Base-by-base conservation (phyloP, 225 moss, liverwort and hornwort genomes). In the Bryum argenteum region DNA sequence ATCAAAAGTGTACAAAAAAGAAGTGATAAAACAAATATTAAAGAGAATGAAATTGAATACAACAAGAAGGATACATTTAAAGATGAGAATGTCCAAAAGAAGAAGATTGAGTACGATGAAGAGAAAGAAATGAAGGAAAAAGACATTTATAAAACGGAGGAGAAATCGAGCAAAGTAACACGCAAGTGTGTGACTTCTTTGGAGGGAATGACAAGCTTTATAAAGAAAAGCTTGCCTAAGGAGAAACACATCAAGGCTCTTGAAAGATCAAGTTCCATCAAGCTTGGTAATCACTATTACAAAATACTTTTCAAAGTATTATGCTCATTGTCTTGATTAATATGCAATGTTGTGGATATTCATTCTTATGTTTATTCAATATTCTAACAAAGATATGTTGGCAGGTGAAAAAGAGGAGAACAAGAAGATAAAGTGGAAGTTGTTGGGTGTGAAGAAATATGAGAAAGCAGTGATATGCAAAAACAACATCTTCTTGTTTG, bases 141-240 rank as follows among this genome's bases (percentile, higher is more conserved):
- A 6, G 9, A 63, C 0, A 22, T 9, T 2, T 41, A 58, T 2
- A 13, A 21, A n/a, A 43, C 0, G 24, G 57, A 66, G 17, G 47
- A 73, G 11, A 33, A 60, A 61, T 47, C 11, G 2, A 54, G 60
- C 11, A 72, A 72, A 11, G 75, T 69, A 23, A 45, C 33, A 2
- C 12, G 12, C 52, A 79, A 78, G 57, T 79, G 81, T 0, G 73
- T 81, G 1, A 70, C 50, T 0, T 85, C 85, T 0, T 52, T 79
- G 62, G 76, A 79, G 22, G 73, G 69, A 21, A 79, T 85, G 85
- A 65, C 51, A 12, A 55, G 23, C 37, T 85, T 85, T 79, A 70
- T 81, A 10, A 56, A 74, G 24, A 68, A 62, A 11, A 81, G 65
- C 55, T 81, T 84, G 23, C 53, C 63, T 0, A 2, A 38, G 4